A percentile compares a stretch with the other conserved stretches of the same genome.
Conservation (phyloP, 169 alveolate species). For the Perkinsus chesapeaki region DNA sequence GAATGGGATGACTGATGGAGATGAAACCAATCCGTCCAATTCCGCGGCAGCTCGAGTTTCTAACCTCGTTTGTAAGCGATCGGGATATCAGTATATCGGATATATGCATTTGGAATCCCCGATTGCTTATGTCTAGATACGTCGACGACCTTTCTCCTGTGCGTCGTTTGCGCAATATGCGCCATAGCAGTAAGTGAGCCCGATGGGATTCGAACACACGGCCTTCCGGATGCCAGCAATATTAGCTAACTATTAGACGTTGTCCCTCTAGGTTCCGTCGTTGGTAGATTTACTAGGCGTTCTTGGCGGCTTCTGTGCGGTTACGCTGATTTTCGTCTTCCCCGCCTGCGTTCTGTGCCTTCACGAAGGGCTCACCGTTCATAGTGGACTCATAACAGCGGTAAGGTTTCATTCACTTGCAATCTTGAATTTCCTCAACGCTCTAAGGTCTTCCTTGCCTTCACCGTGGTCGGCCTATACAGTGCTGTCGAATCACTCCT, state of each 20-base stretch:
- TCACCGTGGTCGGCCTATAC: background rate
- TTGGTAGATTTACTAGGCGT: background rate
- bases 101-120: too few species aligned
- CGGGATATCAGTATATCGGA: too few species aligned
- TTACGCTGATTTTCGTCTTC: background rate
- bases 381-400: background rate
- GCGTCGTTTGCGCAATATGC: background rate
- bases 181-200: background rate
- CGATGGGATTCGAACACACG: background rate
- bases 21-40: background rate
- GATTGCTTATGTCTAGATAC: too few species aligned
- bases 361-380: background rate
- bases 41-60: background rate
- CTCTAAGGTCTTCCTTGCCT: background rate
- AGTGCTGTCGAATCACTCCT: background rate
- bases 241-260: background rate
- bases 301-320: background rate
- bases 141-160: background rate
- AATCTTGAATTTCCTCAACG: background rate
- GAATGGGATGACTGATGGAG: background rate
- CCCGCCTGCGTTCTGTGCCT: background rate
- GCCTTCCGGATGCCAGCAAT: background rate
- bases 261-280: background rate
- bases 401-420: background rate
- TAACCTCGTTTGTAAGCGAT: background rate